A percentile compares a stretch with the other conserved stretches of the same genome.
Conservation (phyloP, 495 filamentous ascomycete genomes). For the Trichoderma asperelloides region DNA sequence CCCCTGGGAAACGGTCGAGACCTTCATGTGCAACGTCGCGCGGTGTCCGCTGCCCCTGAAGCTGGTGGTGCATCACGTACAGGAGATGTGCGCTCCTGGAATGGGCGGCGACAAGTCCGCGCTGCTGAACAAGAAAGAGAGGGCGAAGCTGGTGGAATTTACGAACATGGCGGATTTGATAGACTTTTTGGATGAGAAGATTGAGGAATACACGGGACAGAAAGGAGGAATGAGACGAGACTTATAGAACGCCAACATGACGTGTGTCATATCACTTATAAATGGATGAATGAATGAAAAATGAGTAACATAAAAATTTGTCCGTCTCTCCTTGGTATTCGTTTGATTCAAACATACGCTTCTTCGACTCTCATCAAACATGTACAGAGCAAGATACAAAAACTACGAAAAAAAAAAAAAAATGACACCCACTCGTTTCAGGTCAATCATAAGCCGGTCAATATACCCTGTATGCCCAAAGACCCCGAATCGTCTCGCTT, state of each 20-base stretch:
- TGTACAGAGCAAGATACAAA: not conserved
- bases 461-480: conserved; percentile 69
- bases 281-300: not conserved
- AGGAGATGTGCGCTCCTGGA: conserved; percentile 52
- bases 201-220: conserved; percentile 18
- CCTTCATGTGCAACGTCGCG: conserved; percentile 45
- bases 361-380: no score
- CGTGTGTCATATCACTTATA: no score
- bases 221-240: conserved; percentile 13
- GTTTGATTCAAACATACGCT: not conserved
- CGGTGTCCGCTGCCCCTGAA: conserved; percentile 47
- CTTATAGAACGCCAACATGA: not conserved
- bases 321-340: not conserved
- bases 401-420: not conserved
- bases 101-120: conserved; percentile 34
- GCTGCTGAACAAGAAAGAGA: conserved; percentile 44
- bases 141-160: conserved; percentile 39
- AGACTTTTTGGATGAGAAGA: conserved; percentile 49
- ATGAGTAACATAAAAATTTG: not conserved
- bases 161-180: conserved; percentile 48
- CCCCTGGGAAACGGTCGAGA: conserved; percentile 51
- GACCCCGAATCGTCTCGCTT: conserved; percentile 74
- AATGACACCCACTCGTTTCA: not conserved
- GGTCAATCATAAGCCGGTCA: conserved; percentile 39
- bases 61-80: conserved; percentile 52